A percentile compares a stretch with the other conserved stretches of the same genome.
Evolutionary conservation across 2,329 filamentous ascomycete species (phyloP).

Genomic region (Beauveria rudraprayagi): DNA sequence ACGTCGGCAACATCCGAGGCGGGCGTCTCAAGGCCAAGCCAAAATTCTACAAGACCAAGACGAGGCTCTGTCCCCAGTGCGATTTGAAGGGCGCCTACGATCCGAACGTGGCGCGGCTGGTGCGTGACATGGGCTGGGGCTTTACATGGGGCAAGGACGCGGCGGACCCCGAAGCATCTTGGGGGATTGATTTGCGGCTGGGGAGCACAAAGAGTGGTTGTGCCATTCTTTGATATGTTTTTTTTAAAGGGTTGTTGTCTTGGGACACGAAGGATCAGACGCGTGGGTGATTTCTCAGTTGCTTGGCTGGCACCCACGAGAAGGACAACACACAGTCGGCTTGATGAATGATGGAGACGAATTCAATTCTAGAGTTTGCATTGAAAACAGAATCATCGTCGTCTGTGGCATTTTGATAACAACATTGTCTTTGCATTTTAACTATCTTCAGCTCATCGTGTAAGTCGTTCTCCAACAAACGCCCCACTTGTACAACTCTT

Average conservation of each 20-base stretch:
- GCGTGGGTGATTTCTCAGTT: not conserved
- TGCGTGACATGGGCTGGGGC: conserved; percentile 34
- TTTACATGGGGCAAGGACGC: conserved; percentile 42
- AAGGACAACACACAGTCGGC: not conserved
- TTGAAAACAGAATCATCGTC: too few species aligned
- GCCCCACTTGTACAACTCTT: conserved; percentile 8
- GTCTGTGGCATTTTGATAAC: too few species aligned
- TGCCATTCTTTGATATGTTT: conserved; percentile 24
- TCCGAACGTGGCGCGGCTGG: conserved; percentile 37
- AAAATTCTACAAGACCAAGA: conserved; percentile 26
- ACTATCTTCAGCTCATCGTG: not conserved
- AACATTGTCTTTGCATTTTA: not conserved
- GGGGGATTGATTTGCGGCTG: conserved; percentile 27
- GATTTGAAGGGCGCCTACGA: conserved; percentile 36
- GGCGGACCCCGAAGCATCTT: conserved; percentile 22
- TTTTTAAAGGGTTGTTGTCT: not conserved
- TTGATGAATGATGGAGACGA: not conserved
- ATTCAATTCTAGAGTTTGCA: too few species aligned
- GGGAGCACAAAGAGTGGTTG: conserved; percentile 17
- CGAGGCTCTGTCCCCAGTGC: conserved; percentile 35
- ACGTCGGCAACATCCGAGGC: not conserved
- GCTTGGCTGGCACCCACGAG: not conserved
- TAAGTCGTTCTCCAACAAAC: not conserved
- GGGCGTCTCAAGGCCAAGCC: conserved; percentile 25
- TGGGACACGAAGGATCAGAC: too few species aligned